These are phyloP conservation scores for Parasitella parasitica DNA, from an alignment of 371 early-diverging fungal genomes.

Conservation along the genomic window DNA sequence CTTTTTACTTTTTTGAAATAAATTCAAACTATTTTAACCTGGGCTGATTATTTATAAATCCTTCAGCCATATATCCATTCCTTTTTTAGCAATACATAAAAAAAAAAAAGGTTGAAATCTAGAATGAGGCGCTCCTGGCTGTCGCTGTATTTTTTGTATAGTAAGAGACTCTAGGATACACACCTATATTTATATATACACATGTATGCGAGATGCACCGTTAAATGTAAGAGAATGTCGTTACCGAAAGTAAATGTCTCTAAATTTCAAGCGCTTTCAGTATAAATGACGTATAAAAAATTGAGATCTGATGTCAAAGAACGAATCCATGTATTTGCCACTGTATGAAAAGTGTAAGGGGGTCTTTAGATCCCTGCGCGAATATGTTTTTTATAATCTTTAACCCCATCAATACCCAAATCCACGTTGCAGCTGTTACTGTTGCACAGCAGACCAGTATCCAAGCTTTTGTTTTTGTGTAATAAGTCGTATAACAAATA, in stretches of 20 bases:
- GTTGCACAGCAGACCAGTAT: neutral
- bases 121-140: constrained; percentile 3
- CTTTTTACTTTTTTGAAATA: constrained; percentile 1
- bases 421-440: constrained; percentile 6
- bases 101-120: neutral
- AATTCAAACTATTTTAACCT: constrained; percentile 6
- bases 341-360: neutral
- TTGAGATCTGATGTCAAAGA: neutral
- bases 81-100: neutral
- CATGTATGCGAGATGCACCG: neutral
- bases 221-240: too few relatives aligned
- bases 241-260: too few relatives aligned
- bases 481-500: neutral
- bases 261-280: too few relatives aligned
- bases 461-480: constrained; percentile 1
- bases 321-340: neutral
- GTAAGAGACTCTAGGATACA: neutral
- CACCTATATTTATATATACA: neutral
- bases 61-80: constrained; percentile 5
- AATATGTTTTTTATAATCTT: neutral
- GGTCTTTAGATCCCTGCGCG: neutral
- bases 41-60: constrained; percentile 10
- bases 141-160: neutral
- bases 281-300: too few relatives aligned
- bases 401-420: neutral